Percentiles rank a stretch among this genome's conserved stretches.
Evolutionary conservation across 495 filamentous ascomycete species (phyloP).

Genomic region (Penicillium manginii): DNA sequence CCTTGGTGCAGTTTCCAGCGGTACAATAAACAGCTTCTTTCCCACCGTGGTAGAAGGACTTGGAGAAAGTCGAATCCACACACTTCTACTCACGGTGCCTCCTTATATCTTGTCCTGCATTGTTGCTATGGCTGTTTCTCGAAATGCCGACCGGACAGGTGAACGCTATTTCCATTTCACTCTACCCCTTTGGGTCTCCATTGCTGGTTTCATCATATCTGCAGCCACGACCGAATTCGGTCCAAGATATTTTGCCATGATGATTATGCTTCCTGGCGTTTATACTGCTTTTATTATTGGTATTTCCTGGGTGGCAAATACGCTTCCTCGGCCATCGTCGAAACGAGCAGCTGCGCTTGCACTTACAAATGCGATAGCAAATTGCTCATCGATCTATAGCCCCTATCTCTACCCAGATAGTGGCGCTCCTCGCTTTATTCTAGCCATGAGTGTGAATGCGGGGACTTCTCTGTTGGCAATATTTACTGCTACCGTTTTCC

Average conservation of each 20-base stretch:
- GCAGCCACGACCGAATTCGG: slow-evolving; percentile 29
- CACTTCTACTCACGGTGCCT: slow-evolving; percentile 54
- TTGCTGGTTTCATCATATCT: slow-evolving; percentile 52
- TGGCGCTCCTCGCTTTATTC: not conserved
- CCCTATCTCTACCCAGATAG: not conserved
- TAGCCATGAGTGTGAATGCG: not conserved
- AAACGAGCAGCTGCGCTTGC: not conserved
- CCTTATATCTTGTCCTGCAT: slow-evolving; percentile 51
- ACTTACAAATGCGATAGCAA: not conserved
- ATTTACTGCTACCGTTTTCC: not conserved
- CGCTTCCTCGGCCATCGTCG: not conserved
- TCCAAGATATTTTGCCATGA: slow-evolving; percentile 37
- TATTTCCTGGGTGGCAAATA: not conserved
- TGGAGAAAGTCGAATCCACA: slow-evolving; percentile 50
- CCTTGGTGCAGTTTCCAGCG: not conserved
- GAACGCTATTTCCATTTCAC: slow-evolving; percentile 51
- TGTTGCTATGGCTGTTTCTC: slow-evolving; percentile 43
- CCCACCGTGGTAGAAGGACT: slow-evolving; percentile 56
- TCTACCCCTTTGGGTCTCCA: slow-evolving; percentile 30
- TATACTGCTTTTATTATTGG: slow-evolving; percentile 1
- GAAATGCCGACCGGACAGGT: slow-evolving; percentile 43
- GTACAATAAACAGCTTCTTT: slow-evolving; percentile 48
- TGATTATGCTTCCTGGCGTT: slow-evolving; percentile 27
- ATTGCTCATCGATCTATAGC: not conserved
- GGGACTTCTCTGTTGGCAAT: not conserved